These are phyloP conservation scores for Neobulgaria alba DNA, from an alignment of 2,329 filamentous ascomycete genomes.

Conservation along the genomic window DNA sequence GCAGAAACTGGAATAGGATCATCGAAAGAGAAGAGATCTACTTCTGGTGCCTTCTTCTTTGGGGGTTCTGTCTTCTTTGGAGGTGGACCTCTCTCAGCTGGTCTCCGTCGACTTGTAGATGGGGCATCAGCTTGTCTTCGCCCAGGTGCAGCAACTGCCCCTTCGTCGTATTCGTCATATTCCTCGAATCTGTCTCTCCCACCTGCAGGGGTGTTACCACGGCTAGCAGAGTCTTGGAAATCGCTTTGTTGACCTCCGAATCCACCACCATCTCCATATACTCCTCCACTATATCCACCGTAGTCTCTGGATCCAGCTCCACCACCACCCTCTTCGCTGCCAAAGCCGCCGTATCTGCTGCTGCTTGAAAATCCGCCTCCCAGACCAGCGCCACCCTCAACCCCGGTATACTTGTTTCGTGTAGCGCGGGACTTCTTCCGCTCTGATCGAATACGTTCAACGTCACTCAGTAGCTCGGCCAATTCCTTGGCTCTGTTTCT, in stretches of 20 bases:
- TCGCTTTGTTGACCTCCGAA: constrained; percentile 73
- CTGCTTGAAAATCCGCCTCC: constrained; percentile 44
- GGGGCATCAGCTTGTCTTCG: constrained; percentile 22
- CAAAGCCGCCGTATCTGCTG: constrained; percentile 74
- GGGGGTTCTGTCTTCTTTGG: constrained; percentile 59
- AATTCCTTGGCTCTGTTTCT: constrained; percentile 94
- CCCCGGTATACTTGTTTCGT: constrained; percentile 90
- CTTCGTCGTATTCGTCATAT: constrained; percentile 94
- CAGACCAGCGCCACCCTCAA: constrained; percentile 68
- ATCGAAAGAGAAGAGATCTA: constrained; percentile 89
- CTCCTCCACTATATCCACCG: constrained; percentile 56
- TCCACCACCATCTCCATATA: constrained; percentile 93
- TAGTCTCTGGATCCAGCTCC: constrained; percentile 49
- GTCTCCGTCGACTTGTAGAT: constrained; percentile 15
- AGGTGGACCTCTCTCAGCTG: constrained; percentile 36
- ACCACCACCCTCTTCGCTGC: constrained; percentile 64
- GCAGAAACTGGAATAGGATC: constrained; percentile 50
- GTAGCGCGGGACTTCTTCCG: constrained; percentile 86
- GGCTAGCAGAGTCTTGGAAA: constrained; percentile 49
- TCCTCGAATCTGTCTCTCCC: constrained; percentile 80
- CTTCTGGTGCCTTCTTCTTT: constrained; percentile 81
- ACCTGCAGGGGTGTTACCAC: constrained; percentile 28
- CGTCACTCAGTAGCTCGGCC: constrained; percentile 84
- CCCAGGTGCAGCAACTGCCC: constrained; percentile 42
- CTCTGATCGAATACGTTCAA: constrained; percentile 74